A percentile compares a stretch with the other conserved stretches of the same genome.
phyloP scores from a whole-genome alignment of 176 grass and related monocot genomes.

The Paspalum notatum region DNA sequence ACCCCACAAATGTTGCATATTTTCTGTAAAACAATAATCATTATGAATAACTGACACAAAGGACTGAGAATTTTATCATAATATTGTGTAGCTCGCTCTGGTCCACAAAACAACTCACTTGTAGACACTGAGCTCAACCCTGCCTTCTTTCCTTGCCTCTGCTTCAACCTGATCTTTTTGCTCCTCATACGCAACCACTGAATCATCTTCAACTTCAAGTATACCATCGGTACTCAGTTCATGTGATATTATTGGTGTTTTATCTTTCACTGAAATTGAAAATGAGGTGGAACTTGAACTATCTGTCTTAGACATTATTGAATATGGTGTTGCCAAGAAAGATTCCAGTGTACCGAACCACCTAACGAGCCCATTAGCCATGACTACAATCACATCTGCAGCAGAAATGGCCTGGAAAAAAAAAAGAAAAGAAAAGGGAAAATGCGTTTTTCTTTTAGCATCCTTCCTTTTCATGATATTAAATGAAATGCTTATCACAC shows the following conservation, averaged over 20 bases:
- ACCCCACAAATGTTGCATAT: slow-evolving; percentile 69
- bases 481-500: slow-evolving; percentile 1
- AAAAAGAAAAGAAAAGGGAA: slow-evolving; percentile 23
- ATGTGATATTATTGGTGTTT: slow-evolving; percentile 26
- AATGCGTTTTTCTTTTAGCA: not conserved
- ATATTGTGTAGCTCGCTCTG: not conserved
- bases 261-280: slow-evolving; percentile 49
- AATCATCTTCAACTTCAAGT: slow-evolving; percentile 43
- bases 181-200: slow-evolving; percentile 45
- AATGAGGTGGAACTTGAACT: slow-evolving; percentile 49
- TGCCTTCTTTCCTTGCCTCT: slow-evolving; percentile 88
- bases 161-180: slow-evolving; percentile 46
- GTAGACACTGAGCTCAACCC: slow-evolving; percentile 78
- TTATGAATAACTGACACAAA: slow-evolving; percentile 17
- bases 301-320: slow-evolving; percentile 56
- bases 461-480: not conserved
- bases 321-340: slow-evolving; percentile 73
- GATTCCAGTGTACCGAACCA: slow-evolving; percentile 70
- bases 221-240: slow-evolving; percentile 43
- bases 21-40: slow-evolving; percentile 59
- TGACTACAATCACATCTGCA: slow-evolving; percentile 87
- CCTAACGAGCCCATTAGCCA: slow-evolving; percentile 70
- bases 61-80: slow-evolving; percentile 9
- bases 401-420: slow-evolving; percentile 70
- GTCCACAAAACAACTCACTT: slow-evolving; percentile 63